Evolutionary conservation across 164 flowering plant genomes (phyloP), one percentile per base, ranked within the genome.

Genomic region (Tetracentron sinense): DNA sequence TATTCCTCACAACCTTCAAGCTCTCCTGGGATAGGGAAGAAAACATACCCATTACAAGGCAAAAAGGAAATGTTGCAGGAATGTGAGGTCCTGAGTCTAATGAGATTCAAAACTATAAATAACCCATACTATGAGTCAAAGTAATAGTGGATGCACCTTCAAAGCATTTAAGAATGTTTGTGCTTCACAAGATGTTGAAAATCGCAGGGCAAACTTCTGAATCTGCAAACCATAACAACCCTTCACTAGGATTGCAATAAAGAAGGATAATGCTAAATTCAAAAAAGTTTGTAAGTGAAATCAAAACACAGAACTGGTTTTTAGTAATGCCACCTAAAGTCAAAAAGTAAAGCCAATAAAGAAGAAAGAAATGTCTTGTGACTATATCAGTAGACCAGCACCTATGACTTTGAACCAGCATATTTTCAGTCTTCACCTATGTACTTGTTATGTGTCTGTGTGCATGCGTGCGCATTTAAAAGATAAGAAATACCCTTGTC

Each of bases 171-270:
- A 60, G 58, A 78, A 78, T 22, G 61, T 26, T 30, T 75, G 54
- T 31, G 73, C 69, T 2, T 72, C 73, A 23, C 54, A 42, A 58
- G 72, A 28, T 29, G 66, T 22, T 8, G 56, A 62, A 68, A 78
- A 75, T 46, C 74, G 64, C 72, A 78, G 8, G 20, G 75, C 77
- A 48, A 78, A 78, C 75, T 78, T 78, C 67, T 75, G 79, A 35
- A 73, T 63, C 82, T 78, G 82, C 42, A 70, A 48, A 55, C 30
- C 51, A 58, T 11, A 51, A 67, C 14, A 28, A 60, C 12, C 19
- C 50, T 23, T 44, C 30, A 47, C 29, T 27, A 57, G 25, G 20
- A 28, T 21, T 29, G 28, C 25, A 6, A 35, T 31, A 54, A 30
- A 7, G 10, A 7, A 49, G 31, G 14, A 59, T 22, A 22, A 61